Conservation (phyloP, 352 stramenopile genomes). For the Pythium plurisporium region DNA sequence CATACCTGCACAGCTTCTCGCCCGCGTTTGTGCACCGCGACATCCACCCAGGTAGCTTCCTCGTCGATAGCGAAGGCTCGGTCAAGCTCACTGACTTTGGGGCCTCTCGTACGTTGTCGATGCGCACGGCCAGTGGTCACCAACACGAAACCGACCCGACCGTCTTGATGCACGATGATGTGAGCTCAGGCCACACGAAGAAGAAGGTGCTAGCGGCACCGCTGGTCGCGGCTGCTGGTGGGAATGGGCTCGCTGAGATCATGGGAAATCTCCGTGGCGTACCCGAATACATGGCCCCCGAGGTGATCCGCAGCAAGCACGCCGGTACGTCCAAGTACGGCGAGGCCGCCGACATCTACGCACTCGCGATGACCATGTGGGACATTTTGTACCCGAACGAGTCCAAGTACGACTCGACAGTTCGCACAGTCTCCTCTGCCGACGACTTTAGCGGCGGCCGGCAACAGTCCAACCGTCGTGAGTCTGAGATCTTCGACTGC, state of each 20-base stretch:
- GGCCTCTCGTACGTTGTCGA: constrained; percentile 29
- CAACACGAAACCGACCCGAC: constrained; percentile 13
- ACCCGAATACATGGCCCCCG: constrained; percentile 53
- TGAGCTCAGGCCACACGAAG: no score
- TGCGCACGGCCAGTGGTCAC: constrained; percentile 1
- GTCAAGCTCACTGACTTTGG: constrained; percentile 67
- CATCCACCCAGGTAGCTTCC: constrained; percentile 61
- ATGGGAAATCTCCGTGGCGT: constrained; percentile 29
- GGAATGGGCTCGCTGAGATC: constrained; percentile 4
- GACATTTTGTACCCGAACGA: constrained; percentile 35
- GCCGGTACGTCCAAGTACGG: constrained; percentile 26
- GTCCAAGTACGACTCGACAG: constrained; percentile 28
- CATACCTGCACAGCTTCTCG: constrained; percentile 49
- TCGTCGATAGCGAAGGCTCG: constrained; percentile 30
- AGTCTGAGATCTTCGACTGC: constrained; percentile 25
- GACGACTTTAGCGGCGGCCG: not conserved
- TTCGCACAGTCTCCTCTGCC: not conserved
- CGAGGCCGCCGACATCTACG: constrained; percentile 47
- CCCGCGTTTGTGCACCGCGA: constrained; percentile 47
- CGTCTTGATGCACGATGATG: not conserved
- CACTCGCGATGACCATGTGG: constrained; percentile 50
- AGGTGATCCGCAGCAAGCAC: constrained; percentile 37
- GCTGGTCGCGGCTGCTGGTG: not conserved
- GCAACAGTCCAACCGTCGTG: constrained; percentile 6
- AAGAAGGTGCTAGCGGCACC: not conserved